Evolutionary conservation across 2,329 filamentous ascomycete species (phyloP).

Genomic region (Blumeria hordei): DNA sequence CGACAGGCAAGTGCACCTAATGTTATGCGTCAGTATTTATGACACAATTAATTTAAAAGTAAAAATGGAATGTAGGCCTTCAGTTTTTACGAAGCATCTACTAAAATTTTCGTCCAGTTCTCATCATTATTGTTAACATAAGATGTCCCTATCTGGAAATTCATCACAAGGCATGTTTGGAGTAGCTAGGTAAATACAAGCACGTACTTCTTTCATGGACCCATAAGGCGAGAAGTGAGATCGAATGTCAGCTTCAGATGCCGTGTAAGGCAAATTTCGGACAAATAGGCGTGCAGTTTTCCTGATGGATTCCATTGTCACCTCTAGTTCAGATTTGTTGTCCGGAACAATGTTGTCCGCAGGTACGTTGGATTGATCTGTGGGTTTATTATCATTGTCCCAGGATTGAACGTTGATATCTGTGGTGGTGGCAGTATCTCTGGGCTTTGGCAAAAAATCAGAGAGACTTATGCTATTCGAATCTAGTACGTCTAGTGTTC

Average conservation of each 20-base stretch:
- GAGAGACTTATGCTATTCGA: constrained; percentile 5
- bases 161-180: constrained; percentile 49
- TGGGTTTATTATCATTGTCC: constrained; percentile 3
- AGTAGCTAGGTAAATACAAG: constrained; percentile 8
- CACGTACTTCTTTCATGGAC: constrained; percentile 62
- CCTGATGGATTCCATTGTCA: constrained; percentile 33
- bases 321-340: constrained; percentile 12
- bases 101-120: constrained; percentile 96
- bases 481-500: constrained; percentile 63
- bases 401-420: background rate
- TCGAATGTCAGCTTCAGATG: constrained; percentile 53
- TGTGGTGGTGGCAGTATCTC: constrained; percentile 8
- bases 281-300: constrained; percentile 63
- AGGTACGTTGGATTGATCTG: background rate
- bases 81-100: constrained; percentile 93
- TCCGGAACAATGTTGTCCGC: background rate
- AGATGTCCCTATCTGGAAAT: constrained; percentile 99
- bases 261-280: constrained; percentile 65
- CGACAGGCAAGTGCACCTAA: constrained; percentile 69
- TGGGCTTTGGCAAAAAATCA: too few species aligned
- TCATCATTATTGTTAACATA: constrained; percentile 82
- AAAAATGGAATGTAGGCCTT: constrained; percentile 14
- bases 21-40: constrained; percentile 18
- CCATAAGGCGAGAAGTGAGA: constrained; percentile 50
- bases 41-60: constrained; percentile 1